A percentile compares a stretch with the other conserved stretches of the same genome.
These are phyloP conservation scores for Sanghuangporus weigelae DNA, from an alignment of 1,284 basidiomycete species.

Conservation along the genomic window DNA sequence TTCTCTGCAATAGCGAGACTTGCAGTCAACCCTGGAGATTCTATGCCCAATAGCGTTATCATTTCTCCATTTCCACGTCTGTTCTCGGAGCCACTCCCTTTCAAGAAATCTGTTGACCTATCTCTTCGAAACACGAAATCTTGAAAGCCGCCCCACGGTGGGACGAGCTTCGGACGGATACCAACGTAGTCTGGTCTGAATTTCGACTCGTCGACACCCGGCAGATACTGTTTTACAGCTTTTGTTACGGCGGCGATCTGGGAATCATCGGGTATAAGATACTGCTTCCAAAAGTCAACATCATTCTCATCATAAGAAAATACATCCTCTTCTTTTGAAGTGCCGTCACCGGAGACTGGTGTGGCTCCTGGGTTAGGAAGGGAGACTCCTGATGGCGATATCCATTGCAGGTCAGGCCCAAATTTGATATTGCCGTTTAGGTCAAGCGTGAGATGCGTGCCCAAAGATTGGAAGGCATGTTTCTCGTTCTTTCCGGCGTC, in stretches of 20 bases:
- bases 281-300: conserved; percentile 72
- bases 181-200: conserved; percentile 89
- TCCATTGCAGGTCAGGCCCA: conserved; percentile 91
- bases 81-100: conserved; percentile 16
- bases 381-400: conserved; percentile 39
- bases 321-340: conserved; percentile 23
- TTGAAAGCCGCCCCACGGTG: conserved; percentile 71
- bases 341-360: neutral
- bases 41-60: conserved; percentile 74
- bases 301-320: conserved; percentile 37
- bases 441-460: conserved; percentile 89
- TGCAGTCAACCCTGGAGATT: conserved; percentile 74
- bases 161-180: conserved; percentile 84
- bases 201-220: conserved; percentile 56
- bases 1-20: conserved; percentile 71
- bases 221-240: conserved; percentile 72
- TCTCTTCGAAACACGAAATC: conserved; percentile 76
- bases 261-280: conserved; percentile 66
- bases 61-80: conserved; percentile 38
- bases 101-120: conserved; percentile 31
- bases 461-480: conserved; percentile 73
- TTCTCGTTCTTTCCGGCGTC: conserved; percentile 41
- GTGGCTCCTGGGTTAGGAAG: neutral
- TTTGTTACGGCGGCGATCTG: conserved; percentile 59
- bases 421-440: conserved; percentile 86